These are phyloP conservation scores for Ceratobasidium sp. DNA, from an alignment of 1,284 basidiomycete genomes.

Conservation along the genomic window DNA sequence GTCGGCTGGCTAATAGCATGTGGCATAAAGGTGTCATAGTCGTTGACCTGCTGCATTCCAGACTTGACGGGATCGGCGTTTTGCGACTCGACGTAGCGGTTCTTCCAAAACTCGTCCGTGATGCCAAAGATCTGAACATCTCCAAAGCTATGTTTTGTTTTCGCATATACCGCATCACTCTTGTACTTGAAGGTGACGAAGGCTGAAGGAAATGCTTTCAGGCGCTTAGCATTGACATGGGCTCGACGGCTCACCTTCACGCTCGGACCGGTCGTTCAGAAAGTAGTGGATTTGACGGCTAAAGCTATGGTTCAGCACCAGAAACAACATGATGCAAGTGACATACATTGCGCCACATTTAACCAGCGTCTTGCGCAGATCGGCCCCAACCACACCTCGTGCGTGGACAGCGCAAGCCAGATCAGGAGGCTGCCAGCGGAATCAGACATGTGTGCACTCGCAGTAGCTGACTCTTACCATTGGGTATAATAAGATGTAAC, in stretches of 20 bases:
- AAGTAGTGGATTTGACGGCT: constrained; percentile 42
- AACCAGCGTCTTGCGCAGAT: constrained; percentile 29
- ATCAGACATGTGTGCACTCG: background rate
- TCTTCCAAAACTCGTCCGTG: constrained; percentile 41
- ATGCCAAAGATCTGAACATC: constrained; percentile 39
- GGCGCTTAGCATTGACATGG: background rate
- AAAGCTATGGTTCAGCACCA: background rate
- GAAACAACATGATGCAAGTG: background rate
- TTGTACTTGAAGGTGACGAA: constrained; percentile 43
- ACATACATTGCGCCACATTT: constrained; percentile 43
- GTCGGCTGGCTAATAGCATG: constrained; percentile 21
- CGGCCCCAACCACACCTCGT: constrained; percentile 24
- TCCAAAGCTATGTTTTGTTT: constrained; percentile 40
- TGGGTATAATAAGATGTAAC: background rate
- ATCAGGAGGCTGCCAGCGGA: constrained; percentile 31
- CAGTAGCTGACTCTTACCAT: constrained; percentile 6
- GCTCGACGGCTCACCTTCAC: constrained; percentile 23
- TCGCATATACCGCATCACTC: constrained; percentile 40
- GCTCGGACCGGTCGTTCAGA: constrained; percentile 26
- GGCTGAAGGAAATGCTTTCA: constrained; percentile 3
- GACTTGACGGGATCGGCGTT: constrained; percentile 33
- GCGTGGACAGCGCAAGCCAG: constrained; percentile 42
- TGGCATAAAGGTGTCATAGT: constrained; percentile 39
- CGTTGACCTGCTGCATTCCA: constrained; percentile 36
- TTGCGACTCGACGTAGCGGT: constrained; percentile 37